Evolutionary conservation across 2,329 filamentous ascomycete species (phyloP).

Genomic region (Aspergillus vadensis): DNA sequence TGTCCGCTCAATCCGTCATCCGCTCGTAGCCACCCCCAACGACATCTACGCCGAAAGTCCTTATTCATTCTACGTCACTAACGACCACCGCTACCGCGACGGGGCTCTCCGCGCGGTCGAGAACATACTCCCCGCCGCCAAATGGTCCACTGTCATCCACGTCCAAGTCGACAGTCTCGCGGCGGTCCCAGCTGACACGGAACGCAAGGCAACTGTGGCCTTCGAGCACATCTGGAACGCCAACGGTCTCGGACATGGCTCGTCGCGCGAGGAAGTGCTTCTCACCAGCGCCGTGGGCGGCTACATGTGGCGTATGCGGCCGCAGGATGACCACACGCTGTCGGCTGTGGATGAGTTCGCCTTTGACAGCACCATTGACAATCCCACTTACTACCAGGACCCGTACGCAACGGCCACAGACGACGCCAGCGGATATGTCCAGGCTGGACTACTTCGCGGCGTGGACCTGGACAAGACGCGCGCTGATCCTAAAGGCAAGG

Average conservation of each 20-base stretch:
- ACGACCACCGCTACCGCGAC: constrained; percentile 59
- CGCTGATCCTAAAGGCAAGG: constrained; percentile 36
- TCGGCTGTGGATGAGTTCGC: constrained; percentile 47
- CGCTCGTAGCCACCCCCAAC: constrained; percentile 60
- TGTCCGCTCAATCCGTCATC: constrained; percentile 57
- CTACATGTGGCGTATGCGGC: constrained; percentile 45
- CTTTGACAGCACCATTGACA: constrained; percentile 55
- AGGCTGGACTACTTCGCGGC: constrained; percentile 51
- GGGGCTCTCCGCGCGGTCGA: constrained; percentile 54
- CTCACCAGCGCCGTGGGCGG: constrained; percentile 50
- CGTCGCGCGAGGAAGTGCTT: constrained; percentile 35
- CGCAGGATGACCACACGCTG: constrained; percentile 37
- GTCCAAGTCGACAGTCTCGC: constrained; percentile 40
- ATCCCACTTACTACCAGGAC: constrained; percentile 61
- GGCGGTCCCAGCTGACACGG: constrained; percentile 30
- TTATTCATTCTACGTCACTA: constrained; percentile 59
- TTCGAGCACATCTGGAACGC: constrained; percentile 53
- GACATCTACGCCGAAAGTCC: constrained; percentile 56
- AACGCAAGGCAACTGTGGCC: constrained; percentile 49
- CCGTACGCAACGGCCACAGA: constrained; percentile 46
- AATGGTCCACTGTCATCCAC: constrained; percentile 56
- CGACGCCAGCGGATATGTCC: constrained; percentile 58
- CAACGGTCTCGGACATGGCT: constrained; percentile 60
- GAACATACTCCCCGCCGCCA: constrained; percentile 43
- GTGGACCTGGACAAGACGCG: constrained; percentile 42